phyloP scores from a whole-genome alignment of 2,329 filamentous ascomycete species.

The Cladophialophora psammophila region DNA sequence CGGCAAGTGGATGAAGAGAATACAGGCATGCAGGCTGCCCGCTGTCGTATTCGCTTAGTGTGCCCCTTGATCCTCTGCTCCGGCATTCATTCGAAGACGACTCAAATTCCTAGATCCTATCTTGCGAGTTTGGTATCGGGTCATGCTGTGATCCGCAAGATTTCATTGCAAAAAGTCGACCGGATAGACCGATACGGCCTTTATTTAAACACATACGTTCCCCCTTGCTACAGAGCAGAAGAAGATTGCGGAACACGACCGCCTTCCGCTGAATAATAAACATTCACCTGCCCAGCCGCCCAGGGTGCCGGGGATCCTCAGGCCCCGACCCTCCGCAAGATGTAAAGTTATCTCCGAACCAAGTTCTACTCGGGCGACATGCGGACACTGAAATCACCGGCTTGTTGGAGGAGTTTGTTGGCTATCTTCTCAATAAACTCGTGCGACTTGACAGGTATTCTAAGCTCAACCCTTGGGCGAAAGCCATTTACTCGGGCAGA shows the following conservation, averaged over 20 bases:
- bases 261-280: neutral
- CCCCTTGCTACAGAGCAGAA: neutral
- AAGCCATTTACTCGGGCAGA: neutral
- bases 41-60: too few relatives aligned
- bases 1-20: too few relatives aligned
- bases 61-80: too few relatives aligned
- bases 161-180: too few relatives aligned
- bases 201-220: neutral
- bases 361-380: neutral
- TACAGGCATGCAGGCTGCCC: too few relatives aligned
- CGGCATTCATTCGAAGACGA: too few relatives aligned
- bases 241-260: neutral
- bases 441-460: neutral
- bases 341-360: neutral
- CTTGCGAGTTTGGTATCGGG: too few relatives aligned
- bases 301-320: neutral
- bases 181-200: neutral
- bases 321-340: neutral
- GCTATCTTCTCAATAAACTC: neutral
- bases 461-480: neutral
- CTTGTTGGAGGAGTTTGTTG: neutral
- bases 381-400: neutral
- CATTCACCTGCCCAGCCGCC: neutral
- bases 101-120: too few relatives aligned
- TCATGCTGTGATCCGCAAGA: too few relatives aligned